Evolutionary conservation across 768 basidiomycete genomes (phyloP).

Genomic region (Russula griseocarnosa): DNA sequence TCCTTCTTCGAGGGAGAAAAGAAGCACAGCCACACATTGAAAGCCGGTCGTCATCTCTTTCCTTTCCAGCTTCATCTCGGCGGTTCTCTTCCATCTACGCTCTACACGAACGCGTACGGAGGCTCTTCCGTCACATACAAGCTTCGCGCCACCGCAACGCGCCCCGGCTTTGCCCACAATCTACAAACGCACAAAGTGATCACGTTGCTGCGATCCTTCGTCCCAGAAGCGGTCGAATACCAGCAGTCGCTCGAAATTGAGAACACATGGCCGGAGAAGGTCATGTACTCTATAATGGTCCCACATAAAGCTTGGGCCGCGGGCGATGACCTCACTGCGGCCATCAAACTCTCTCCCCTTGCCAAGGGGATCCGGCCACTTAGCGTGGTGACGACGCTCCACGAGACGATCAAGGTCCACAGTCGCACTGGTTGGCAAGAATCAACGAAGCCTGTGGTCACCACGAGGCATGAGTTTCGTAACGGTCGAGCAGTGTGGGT

Average conservation of each 20-base stretch:
- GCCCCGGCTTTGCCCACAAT: conserved; percentile 69
- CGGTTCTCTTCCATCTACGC: conserved; percentile 76
- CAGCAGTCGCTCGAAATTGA: conserved; percentile 94
- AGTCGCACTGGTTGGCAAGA: conserved; percentile 55
- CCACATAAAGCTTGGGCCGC: conserved; percentile 96
- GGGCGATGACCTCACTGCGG: conserved; percentile 76
- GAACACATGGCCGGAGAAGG: conserved; percentile 95
- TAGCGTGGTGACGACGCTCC: conserved; percentile 61
- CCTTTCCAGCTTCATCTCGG: conserved; percentile 88
- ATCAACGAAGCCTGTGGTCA: conserved; percentile 55
- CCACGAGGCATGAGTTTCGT: conserved; percentile 63
- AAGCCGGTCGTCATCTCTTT: conserved; percentile 91
- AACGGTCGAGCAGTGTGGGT: conserved; percentile 47
- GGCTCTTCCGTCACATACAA: conserved; percentile 80
- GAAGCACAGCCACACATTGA: conserved; percentile 78
- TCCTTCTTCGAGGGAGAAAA: conserved; percentile 85
- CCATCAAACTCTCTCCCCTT: conserved; percentile 84
- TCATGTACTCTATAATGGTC: conserved; percentile 92
- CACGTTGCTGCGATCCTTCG: conserved; percentile 66
- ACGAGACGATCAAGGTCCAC: conserved; percentile 67
- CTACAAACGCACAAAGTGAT: conserved; percentile 61
- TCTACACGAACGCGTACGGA: conserved; percentile 51
- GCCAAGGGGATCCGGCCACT: conserved; percentile 77
- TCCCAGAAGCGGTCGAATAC: conserved; percentile 84
- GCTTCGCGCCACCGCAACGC: conserved; percentile 78